phyloP scores from a whole-genome alignment of 1,139 yeast genomes.

The Torulaspora pretoriensis region DNA sequence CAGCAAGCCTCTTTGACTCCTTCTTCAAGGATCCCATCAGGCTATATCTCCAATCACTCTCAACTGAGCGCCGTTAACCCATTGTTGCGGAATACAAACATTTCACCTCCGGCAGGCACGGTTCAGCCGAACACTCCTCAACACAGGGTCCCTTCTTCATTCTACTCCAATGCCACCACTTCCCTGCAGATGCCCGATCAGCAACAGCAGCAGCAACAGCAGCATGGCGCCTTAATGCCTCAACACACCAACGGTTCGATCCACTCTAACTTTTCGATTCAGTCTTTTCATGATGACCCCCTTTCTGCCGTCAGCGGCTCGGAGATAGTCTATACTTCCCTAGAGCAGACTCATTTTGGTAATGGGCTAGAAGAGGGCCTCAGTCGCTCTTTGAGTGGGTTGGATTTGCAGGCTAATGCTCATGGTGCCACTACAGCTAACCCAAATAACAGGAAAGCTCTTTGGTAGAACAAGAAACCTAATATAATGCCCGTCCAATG shows the following conservation, averaged over 20 bases:
- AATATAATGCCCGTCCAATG: neutral
- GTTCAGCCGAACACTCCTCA: slow-evolving; percentile 23
- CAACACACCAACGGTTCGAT: slow-evolving; percentile 36
- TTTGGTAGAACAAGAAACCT: slow-evolving; percentile 12
- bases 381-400: slow-evolving; percentile 34
- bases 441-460: slow-evolving; percentile 12
- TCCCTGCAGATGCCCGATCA: slow-evolving; percentile 11
- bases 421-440: slow-evolving; percentile 8
- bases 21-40: slow-evolving; percentile 36
- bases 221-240: slow-evolving; percentile 22
- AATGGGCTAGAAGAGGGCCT: slow-evolving; percentile 32
- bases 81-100: slow-evolving; percentile 31
- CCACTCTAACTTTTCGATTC: slow-evolving; percentile 35
- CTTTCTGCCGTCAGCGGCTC: slow-evolving; percentile 15
- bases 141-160: slow-evolving; percentile 21
- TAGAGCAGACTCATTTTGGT: slow-evolving; percentile 20
- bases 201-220: slow-evolving; percentile 14
- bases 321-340: slow-evolving; percentile 20
- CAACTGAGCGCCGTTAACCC: slow-evolving; percentile 31
- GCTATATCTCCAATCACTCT: slow-evolving; percentile 31
- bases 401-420: slow-evolving; percentile 28
- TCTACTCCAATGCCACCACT: slow-evolving; percentile 21
- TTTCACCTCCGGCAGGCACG: slow-evolving; percentile 28
- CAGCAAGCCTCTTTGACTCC: slow-evolving; percentile 32
- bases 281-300: slow-evolving; percentile 31